Percentiles rank a stretch among this genome's conserved stretches.
Evolutionary conservation across 179 eudicot species (phyloP).

Genomic region (Amaranthus tricolor): DNA sequence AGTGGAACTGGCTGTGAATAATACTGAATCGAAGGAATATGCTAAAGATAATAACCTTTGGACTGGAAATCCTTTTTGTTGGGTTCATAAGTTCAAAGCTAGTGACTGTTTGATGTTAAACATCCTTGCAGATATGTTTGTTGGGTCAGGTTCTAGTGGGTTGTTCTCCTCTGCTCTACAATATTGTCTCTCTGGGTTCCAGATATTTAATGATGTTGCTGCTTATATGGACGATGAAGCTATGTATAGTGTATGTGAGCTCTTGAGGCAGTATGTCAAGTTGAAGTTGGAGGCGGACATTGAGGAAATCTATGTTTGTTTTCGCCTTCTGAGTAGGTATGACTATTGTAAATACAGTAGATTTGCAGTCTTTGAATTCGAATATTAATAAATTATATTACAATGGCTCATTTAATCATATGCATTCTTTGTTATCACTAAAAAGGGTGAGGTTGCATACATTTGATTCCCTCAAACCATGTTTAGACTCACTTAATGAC

Average conservation of each 20-base stretch:
- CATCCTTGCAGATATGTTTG: conserved; percentile 49
- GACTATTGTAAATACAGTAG: neutral
- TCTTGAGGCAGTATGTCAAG: conserved; percentile 74
- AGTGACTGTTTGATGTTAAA: conserved; percentile 52
- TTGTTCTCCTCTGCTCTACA: conserved; percentile 65
- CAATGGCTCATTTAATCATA: no score
- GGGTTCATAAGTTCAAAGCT: conserved; percentile 65
- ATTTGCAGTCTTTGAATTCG: neutral
- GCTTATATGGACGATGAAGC: conserved; percentile 48
- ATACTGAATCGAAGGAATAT: conserved; percentile 20
- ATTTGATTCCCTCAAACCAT: no score
- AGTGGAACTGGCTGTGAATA: conserved; percentile 17
- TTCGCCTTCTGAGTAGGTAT: conserved; percentile 75
- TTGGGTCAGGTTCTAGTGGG: conserved; percentile 47
- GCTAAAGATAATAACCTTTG: conserved; percentile 47
- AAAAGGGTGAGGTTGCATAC: no score
- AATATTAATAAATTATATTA: neutral
- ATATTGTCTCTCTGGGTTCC: conserved; percentile 43
- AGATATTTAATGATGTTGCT: conserved; percentile 27
- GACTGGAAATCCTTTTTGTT: conserved; percentile 76
- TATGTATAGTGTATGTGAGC: conserved; percentile 59
- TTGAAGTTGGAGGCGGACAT: conserved; percentile 63
- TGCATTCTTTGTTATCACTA: neutral
- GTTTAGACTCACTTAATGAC: no score
- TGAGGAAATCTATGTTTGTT: conserved; percentile 81